Base-by-base conservation (phyloP, 139 green algal species). In the Tetraselmis chui region DNA sequence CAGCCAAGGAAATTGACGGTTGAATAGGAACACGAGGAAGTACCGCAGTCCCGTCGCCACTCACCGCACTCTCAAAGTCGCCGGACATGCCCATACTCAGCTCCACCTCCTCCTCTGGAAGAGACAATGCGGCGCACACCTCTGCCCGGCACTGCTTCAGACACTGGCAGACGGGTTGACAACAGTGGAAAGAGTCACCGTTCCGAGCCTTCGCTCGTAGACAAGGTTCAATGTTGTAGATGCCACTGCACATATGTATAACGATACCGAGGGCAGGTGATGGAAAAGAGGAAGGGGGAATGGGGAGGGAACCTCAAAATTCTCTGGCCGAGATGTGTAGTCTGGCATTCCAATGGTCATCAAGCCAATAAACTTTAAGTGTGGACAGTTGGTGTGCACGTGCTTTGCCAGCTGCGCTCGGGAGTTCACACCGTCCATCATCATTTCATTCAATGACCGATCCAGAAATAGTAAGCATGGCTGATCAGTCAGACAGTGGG, bases 301-400 rank as follows among this genome's bases (percentile, higher is more conserved):
- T n/a, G n/a, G n/a, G n/a, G n/a, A n/a, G n/a, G n/a, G n/a, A n/a
- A 84, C 83, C 76, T 86, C 30, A 83, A 99, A 99, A 91, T 99
- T 98, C 80, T 98, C 95, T 23, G 97, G 97, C 18, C 85, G 83
- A 5, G 94, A 98, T 0, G 93, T 94, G 89, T 98, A 99, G 89
- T 99, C 97, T 0, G 91, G 94, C 94, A 94, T 94, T 58, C 95
- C 97, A 59, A 99, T 99, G 22, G 97, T 99, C 97, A 99, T 99
- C 1, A 99, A 88, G 1, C 97, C 97, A 0, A 89, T 87, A 75
- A 98, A 85, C 23, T 77, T 80, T 75, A 99, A 85, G 32, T 91
- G 30, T 18, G 85, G 81, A 80, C 95, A 95, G 29, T 85, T 75
- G 67, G 88, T n/a, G 0, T 85, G 82, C 0, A 98, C 89, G 84